phyloP scores from a whole-genome alignment of 768 basidiomycete genomes.

The Cubamyces lactineus region DNA sequence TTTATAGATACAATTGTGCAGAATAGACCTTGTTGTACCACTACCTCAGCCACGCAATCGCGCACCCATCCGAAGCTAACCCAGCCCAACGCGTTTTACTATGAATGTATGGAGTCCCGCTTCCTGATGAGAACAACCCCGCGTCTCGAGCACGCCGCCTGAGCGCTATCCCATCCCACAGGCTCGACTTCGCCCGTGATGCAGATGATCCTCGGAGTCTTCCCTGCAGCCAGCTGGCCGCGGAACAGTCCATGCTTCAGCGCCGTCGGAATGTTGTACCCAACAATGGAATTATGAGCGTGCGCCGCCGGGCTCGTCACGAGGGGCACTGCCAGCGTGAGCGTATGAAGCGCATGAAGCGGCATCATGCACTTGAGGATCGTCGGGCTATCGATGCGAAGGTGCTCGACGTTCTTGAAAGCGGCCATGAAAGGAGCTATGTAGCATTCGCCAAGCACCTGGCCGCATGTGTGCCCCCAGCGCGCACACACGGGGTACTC shows the following conservation, averaged over 20 bases:
- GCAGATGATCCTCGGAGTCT: neutral
- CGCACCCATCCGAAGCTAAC: neutral
- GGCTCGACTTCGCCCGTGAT: neutral
- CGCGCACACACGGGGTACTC: neutral
- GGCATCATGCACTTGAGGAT: slow-evolving; percentile 4
- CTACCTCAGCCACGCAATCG: too few species aligned
- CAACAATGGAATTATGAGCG: neutral
- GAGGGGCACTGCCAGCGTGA: slow-evolving; percentile 1
- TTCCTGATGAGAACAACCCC: neutral
- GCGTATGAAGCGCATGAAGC: neutral
- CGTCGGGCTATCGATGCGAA: slow-evolving; percentile 10
- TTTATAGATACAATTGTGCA: too few species aligned
- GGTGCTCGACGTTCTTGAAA: slow-evolving; percentile 2
- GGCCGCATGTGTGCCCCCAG: neutral
- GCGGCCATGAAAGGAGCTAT: neutral
- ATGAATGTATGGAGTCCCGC: neutral
- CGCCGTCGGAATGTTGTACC: neutral
- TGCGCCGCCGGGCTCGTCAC: slow-evolving; percentile 40
- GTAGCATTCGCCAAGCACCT: neutral
- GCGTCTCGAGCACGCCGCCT: neutral
- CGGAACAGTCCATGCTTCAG: neutral
- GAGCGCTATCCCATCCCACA: neutral
- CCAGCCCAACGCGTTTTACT: neutral
- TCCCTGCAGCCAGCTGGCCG: neutral
- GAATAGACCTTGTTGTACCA: too few species aligned